phyloP scores from a whole-genome alignment of 2,329 filamentous ascomycete species.

The Microsporum ferrugineum region DNA sequence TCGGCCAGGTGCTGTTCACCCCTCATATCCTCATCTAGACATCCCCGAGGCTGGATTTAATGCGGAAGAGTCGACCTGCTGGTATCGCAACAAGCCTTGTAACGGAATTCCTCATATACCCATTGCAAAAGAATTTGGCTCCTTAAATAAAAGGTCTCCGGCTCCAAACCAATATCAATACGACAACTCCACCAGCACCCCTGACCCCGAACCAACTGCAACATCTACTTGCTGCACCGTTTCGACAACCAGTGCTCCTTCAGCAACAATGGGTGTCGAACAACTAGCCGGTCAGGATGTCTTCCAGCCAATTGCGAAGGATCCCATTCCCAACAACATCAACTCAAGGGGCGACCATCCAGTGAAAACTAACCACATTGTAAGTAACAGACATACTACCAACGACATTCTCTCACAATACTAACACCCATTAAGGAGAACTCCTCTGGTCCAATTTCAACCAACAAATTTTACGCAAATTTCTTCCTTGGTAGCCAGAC shows the following conservation, averaged over 20 bases:
- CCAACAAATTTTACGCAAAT: conserved; percentile 60
- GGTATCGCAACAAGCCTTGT: conserved; percentile 3
- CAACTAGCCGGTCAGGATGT: conserved; percentile 26
- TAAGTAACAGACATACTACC: conserved; percentile 18
- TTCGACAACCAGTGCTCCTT: not conserved
- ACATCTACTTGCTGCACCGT: not conserved
- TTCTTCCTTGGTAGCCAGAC: conserved; percentile 65
- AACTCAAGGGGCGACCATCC: conserved; percentile 32
- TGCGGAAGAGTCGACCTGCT: conserved; percentile 1
- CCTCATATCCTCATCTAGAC: conserved; percentile 7
- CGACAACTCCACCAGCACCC: not conserved
- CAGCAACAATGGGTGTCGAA: not conserved
- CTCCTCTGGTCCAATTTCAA: conserved; percentile 29
- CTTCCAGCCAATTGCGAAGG: conserved; percentile 32
- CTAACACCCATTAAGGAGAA: conserved; percentile 20
- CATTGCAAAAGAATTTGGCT: not conserved
- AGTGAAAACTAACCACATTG: conserved; percentile 30
- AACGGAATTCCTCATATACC: conserved; percentile 7
- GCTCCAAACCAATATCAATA: not conserved
- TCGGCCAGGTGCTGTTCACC: conserved; percentile 3
- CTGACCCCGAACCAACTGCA: not conserved
- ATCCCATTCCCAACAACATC: conserved; percentile 30
- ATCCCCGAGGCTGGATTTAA: not conserved
- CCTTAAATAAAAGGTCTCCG: not conserved
- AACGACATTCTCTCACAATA: not conserved